Conservation (phyloP, 1,284 basidiomycete species). For the Pterulicium gracile region DNA sequence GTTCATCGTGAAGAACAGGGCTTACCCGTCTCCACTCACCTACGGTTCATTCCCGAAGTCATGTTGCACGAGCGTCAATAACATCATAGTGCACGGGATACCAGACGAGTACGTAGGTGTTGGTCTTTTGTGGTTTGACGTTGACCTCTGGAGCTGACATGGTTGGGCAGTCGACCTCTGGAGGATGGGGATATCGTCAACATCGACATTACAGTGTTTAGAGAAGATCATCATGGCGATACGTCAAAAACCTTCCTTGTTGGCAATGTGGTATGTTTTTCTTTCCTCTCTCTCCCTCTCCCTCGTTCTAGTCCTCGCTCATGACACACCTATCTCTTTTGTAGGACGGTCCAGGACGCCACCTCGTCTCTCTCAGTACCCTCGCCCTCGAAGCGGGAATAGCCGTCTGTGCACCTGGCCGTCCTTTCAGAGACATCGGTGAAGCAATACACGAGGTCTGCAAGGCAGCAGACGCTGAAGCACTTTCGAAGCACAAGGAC, state of each 20-base stretch:
- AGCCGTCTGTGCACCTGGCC: constrained; percentile 64
- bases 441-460: constrained; percentile 49
- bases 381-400: constrained; percentile 70
- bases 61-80: constrained; percentile 85
- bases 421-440: constrained; percentile 67
- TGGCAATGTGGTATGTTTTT: constrained; percentile 50
- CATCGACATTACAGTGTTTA: constrained; percentile 74
- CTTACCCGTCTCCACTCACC: constrained; percentile 81
- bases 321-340: constrained; percentile 1
- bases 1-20: constrained; percentile 54
- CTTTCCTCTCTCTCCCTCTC: constrained; percentile 3
- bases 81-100: constrained; percentile 77
- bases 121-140: not conserved
- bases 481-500: too few species aligned
- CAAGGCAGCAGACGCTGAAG: constrained; percentile 17
- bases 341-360: constrained; percentile 58
- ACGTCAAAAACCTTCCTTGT: constrained; percentile 76
- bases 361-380: constrained; percentile 52
- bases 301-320: not conserved
- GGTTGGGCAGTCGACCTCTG: constrained; percentile 51
- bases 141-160: too few species aligned
- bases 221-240: constrained; percentile 78
- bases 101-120: constrained; percentile 60
- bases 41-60: constrained; percentile 80
- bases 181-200: constrained; percentile 78